Evolutionary conservation across 805 yeast species (phyloP), one percentile per base, ranked within the genome.

Genomic region (Metschnikowia anglica): DNA sequence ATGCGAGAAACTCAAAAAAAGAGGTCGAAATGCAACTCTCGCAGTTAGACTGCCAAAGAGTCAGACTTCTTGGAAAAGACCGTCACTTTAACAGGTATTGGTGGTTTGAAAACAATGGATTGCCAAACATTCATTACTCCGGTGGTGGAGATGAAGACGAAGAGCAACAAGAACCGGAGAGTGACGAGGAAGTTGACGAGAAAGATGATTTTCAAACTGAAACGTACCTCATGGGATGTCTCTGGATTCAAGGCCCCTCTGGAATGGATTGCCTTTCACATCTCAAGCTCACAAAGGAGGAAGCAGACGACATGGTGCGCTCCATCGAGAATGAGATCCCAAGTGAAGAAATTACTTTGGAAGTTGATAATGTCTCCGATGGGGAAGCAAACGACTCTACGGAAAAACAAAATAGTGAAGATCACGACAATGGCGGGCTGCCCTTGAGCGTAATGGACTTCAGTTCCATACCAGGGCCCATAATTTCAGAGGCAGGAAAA

Each of bases 71-170:
- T 20, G 99, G 99, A 2, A 75, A 81, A 45, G 99, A 93, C 62
- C 69, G 96, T 38, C 77, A 79, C 45, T 89, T 72, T 61, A 93
- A 93, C 66, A 72, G 90, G 51, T 93, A 91, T 61, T 93, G 96
- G 95, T 93, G 96, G 96, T 81, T 89, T 58, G 98, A 91, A 56
- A 73, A 74, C 49, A 84, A 85, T 56, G 99, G 98, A 0, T 70
- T 88, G 36, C 88, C 89, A 3, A 70, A 72, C 6, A 55, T 73
- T 28, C 71, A 68, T 39, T 53, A 46, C 25, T 40, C 50, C 13
- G 48, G 53, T 2, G 53, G 37, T 13, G 68, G 68, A 10, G 75
- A 59, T 0, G 77, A 62, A 3, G 78, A 68, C 1, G 55, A 52
- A 23, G 73, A 71, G 10, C 68, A 66, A 2, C 74, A 70, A 1